Base-by-base conservation (phyloP, 2,329 filamentous ascomycete species). In the Gyromitra esculenta region DNA sequence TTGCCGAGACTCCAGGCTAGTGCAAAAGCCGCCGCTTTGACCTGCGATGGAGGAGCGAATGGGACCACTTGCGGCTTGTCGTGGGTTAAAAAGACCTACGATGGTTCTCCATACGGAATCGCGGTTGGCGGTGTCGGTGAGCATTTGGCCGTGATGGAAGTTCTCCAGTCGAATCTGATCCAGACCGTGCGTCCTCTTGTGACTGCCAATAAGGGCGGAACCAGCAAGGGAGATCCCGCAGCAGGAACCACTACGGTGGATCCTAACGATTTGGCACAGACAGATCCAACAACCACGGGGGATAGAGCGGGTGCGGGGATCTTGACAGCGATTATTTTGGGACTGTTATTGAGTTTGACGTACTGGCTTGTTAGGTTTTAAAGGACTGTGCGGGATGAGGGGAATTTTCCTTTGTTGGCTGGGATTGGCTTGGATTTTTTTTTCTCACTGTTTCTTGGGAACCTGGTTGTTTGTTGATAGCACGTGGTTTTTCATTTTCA, bases 111-210 rank as follows among this genome's bases (percentile, higher is more conserved):
- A n/a, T 81, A 79, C 60, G 80, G 80, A 52, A 72, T 79, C 8
- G 56, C 73, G 1, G 84, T 82, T 31, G 82, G 84, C 0, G 89
- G 89, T 1, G 84, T 91, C 5, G 90, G 90, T 3, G 88, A 90
- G 82, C 87, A 91, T 81, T 89, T 91, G 88, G 87, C 86, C 71
- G 90, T 89, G 0, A 85, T 91, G 64, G 89, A 91, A 83, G 85
- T 86, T 0, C 84, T 91, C 15, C 89, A 91, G 81, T 88, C 88
- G 1, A 83, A 90, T 1, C 83, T 91, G 63, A 84, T 85, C 13
- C 80, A 83, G 13, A 80, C 84, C 4, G 84, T 86, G 0, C 75
- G 81, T 2, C 82, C 85, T 5, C 89, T 89, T 0, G 82, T 88
- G 43, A 83, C 84, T 1, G 82, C 85, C 37, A 80, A 84, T 0